phyloP scores from a whole-genome alignment of 139 green algal genomes.

The Tetraselmis striata region DNA sequence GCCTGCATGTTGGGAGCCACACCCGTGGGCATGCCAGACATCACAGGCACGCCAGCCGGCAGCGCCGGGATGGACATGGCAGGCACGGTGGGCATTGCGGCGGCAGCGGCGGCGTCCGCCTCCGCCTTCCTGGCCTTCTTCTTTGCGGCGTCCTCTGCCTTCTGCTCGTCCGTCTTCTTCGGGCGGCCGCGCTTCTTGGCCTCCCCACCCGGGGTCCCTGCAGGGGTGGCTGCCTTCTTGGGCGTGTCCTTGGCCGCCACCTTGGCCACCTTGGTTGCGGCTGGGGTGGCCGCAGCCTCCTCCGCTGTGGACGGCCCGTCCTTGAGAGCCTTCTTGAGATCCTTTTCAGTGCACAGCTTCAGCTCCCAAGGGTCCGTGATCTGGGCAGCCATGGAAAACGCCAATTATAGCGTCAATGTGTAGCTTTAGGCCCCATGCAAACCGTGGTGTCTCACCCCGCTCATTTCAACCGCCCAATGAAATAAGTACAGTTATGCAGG shows the following conservation, averaged over 20 bases:
- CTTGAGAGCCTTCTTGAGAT: background rate
- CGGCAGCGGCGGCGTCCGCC: background rate
- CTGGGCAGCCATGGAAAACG: no score
- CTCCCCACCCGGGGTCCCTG: background rate
- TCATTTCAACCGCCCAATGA: no score
- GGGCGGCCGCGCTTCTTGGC: background rate
- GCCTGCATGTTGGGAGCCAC: background rate
- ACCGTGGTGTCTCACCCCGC: no score
- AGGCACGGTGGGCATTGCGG: background rate
- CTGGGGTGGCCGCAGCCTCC: no score
- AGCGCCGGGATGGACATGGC: background rate
- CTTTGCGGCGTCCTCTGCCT: background rate
- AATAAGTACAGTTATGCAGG: no score
- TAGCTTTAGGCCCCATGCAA: no score
- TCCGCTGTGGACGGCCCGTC: no score
- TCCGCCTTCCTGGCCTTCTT: background rate
- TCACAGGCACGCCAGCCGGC: background rate
- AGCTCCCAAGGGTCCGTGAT: conserved; percentile 1
- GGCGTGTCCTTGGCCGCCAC: background rate
- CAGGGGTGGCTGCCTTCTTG: background rate
- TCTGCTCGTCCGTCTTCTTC: conserved; percentile 2
- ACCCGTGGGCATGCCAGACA: background rate
- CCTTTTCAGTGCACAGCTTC: background rate
- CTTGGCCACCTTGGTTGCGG: background rate
- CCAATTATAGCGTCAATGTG: no score